A percentile compares a stretch with the other conserved stretches of the same genome.
Evolutionary conservation across 1,284 basidiomycete genomes (phyloP).

Genomic region (Heterobasidion annosum): DNA sequence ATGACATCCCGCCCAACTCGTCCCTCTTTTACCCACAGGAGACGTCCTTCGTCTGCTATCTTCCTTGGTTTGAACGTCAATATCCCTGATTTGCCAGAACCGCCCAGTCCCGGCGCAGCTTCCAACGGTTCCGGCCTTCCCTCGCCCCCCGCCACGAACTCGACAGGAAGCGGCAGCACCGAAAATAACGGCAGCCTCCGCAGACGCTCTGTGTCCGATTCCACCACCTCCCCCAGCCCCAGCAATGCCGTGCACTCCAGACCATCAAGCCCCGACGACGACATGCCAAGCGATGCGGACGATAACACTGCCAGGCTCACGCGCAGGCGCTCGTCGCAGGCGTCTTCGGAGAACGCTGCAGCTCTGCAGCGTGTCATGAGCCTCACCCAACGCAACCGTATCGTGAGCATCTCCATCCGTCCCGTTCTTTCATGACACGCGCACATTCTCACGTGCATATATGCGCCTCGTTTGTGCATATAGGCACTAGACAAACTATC

Average conservation of each 20-base stretch:
- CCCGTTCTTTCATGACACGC: slow-evolving; percentile 8
- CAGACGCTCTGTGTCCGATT: slow-evolving; percentile 24
- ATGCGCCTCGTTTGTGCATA: neutral
- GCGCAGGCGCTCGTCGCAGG: slow-evolving; percentile 22
- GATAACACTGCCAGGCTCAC: slow-evolving; percentile 57
- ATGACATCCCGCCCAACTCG: slow-evolving; percentile 9
- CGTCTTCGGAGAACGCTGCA: slow-evolving; percentile 40
- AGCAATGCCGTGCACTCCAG: slow-evolving; percentile 22
- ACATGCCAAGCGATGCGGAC: slow-evolving; percentile 39
- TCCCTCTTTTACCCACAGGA: slow-evolving; percentile 19
- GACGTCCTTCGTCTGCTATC: slow-evolving; percentile 35
- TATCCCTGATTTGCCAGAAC: slow-evolving; percentile 60
- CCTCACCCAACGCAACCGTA: slow-evolving; percentile 60
- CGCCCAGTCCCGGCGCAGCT: slow-evolving; percentile 47
- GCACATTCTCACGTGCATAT: slow-evolving; percentile 8
- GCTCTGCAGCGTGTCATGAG: slow-evolving; percentile 61
- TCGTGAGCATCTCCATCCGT: slow-evolving; percentile 34
- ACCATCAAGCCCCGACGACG: slow-evolving; percentile 26
- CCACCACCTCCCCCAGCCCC: slow-evolving; percentile 21
- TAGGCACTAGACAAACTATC: slow-evolving; percentile 65
- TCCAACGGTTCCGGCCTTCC: slow-evolving; percentile 56
- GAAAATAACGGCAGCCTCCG: slow-evolving; percentile 47
- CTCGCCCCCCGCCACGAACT: slow-evolving; percentile 73
- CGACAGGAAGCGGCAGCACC: slow-evolving; percentile 69
- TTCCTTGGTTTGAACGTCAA: slow-evolving; percentile 30